A percentile compares a stretch with the other conserved stretches of the same genome.
phyloP scores from a whole-genome alignment of 176 grass and related monocot species.

The Avena insularis region DNA sequence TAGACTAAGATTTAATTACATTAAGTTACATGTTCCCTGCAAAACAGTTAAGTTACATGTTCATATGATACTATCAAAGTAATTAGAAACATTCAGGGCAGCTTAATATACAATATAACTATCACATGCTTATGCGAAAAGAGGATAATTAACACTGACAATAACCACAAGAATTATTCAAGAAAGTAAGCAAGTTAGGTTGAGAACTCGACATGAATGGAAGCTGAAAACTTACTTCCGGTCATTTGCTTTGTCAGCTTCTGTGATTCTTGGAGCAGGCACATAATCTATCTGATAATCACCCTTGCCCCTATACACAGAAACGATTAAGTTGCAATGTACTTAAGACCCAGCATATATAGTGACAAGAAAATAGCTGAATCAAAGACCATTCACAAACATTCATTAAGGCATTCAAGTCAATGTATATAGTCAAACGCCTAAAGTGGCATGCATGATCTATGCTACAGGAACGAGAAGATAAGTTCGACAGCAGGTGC shows the following conservation, averaged over 20 bases:
- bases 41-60: background rate
- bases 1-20: background rate
- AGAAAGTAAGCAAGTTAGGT: constrained; percentile 16
- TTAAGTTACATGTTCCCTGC: background rate
- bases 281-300: constrained; percentile 92
- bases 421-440: background rate
- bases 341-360: background rate
- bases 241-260: constrained; percentile 95
- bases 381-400: background rate
- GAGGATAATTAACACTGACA: background rate
- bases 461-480: background rate
- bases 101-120: background rate
- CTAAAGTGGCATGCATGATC: background rate
- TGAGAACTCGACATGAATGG: constrained; percentile 29
- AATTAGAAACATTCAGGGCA: constrained; percentile 6
- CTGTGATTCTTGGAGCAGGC: constrained; percentile 91
- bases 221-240: constrained; percentile 61
- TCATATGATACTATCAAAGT: background rate
- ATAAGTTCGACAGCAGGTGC: background rate
- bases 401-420: background rate
- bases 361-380: background rate
- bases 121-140: background rate
- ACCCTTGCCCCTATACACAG: constrained; percentile 76
- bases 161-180: constrained; percentile 5
- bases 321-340: constrained; percentile 10